A percentile compares a stretch with the other conserved stretches of the same genome.
phyloP scores from a whole-genome alignment of 768 basidiomycete species.

The Mycena filopes region DNA sequence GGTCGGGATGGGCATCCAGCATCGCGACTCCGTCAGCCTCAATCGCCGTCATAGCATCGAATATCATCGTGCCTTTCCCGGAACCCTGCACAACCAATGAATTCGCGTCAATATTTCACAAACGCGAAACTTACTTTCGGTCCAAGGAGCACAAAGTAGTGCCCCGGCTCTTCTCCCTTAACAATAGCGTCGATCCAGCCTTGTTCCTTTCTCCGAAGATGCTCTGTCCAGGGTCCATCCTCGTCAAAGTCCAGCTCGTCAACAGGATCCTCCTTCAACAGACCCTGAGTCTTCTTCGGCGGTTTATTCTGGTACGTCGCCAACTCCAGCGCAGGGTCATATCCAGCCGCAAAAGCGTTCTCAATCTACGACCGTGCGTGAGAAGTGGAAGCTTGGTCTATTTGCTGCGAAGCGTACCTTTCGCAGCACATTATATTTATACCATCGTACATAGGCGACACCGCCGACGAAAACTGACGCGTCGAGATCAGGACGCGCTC shows the following conservation, averaged over 20 bases:
- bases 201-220: slow-evolving; percentile 80
- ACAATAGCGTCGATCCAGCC: slow-evolving; percentile 82
- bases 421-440: slow-evolving; percentile 83
- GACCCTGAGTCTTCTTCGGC: slow-evolving; percentile 38
- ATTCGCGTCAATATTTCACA: slow-evolving; percentile 22
- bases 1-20: slow-evolving; percentile 86
- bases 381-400: too few relatives aligned
- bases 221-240: slow-evolving; percentile 62
- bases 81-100: slow-evolving; percentile 61
- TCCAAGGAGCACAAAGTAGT: slow-evolving; percentile 82
- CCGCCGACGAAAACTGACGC: slow-evolving; percentile 74
- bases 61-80: slow-evolving; percentile 85
- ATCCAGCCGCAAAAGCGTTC: slow-evolving; percentile 80
- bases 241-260: slow-evolving; percentile 45
- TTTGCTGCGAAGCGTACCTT: slow-evolving; percentile 77
- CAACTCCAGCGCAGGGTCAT: slow-evolving; percentile 84
- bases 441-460: slow-evolving; percentile 78
- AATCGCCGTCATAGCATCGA: slow-evolving; percentile 81
- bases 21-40: slow-evolving; percentile 77
- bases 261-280: slow-evolving; percentile 42
- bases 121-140: slow-evolving; percentile 64
- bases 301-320: slow-evolving; percentile 58
- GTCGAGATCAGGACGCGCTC: slow-evolving; percentile 15
- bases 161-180: slow-evolving; percentile 73
- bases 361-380: slow-evolving; percentile 65